phyloP scores from a whole-genome alignment of 768 basidiomycete genomes.

The Rhizopogon salebrosus region DNA sequence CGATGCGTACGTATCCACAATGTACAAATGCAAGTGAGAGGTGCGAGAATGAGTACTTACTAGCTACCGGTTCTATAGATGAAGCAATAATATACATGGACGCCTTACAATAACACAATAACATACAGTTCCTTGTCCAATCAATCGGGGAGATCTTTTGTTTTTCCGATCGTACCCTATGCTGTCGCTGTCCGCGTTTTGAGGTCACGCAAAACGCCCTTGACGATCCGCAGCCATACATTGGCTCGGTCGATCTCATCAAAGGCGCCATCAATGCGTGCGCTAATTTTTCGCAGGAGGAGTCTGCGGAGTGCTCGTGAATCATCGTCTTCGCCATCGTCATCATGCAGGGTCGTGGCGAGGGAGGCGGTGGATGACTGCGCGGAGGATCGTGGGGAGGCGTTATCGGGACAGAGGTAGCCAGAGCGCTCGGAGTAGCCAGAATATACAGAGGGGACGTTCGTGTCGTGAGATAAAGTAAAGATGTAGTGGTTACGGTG shows the following conservation, averaged over 20 bases:
- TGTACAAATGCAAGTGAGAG: neutral
- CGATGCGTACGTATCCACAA: neutral
- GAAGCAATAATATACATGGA: slow-evolving; percentile 7
- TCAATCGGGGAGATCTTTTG: neutral
- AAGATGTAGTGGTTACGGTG: slow-evolving; percentile 17
- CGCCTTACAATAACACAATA: slow-evolving; percentile 7
- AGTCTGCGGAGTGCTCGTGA: slow-evolving; percentile 55
- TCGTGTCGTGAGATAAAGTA: slow-evolving; percentile 12
- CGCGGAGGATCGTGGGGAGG: slow-evolving; percentile 17
- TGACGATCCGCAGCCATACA: slow-evolving; percentile 60
- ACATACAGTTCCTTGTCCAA: slow-evolving; percentile 1
- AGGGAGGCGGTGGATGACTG: slow-evolving; percentile 40
- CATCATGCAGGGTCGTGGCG: slow-evolving; percentile 43
- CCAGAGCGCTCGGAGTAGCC: slow-evolving; percentile 5
- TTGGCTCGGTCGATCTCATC: slow-evolving; percentile 59
- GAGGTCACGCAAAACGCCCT: slow-evolving; percentile 55
- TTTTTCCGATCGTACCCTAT: neutral
- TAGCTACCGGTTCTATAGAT: neutral
- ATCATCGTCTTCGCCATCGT: slow-evolving; percentile 69
- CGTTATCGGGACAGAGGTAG: slow-evolving; percentile 18
- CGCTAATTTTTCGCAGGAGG: slow-evolving; percentile 62
- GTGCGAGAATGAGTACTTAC: neutral
- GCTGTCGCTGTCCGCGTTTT: slow-evolving; percentile 24
- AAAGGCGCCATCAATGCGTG: slow-evolving; percentile 47
- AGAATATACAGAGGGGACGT: slow-evolving; percentile 1